Evolutionary conservation across 768 basidiomycete species (phyloP).

Genomic region (Boletus edulis): DNA sequence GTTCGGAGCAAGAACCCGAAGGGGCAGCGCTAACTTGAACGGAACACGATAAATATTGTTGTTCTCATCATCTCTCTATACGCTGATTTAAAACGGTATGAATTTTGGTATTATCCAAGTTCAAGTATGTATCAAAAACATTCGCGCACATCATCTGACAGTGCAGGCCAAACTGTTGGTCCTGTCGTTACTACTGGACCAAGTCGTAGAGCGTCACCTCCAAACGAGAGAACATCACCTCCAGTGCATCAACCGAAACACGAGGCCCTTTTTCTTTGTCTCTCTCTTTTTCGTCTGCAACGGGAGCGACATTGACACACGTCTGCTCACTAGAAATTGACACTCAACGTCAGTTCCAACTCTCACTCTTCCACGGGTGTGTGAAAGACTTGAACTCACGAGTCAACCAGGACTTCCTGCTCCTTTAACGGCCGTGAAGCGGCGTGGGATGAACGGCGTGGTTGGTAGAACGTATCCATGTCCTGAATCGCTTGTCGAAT

Average conservation of each 20-base stretch:
- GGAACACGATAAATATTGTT: too few species aligned
- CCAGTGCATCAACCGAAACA: not conserved
- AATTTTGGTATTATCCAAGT: too few species aligned
- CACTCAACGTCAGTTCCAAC: not conserved
- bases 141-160: too few species aligned
- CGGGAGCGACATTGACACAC: not conserved
- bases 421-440: not conserved
- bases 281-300: not conserved
- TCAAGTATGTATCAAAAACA: not conserved
- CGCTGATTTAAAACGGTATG: not conserved
- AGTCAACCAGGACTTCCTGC: slow-evolving; percentile 3
- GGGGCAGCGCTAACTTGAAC: too few species aligned
- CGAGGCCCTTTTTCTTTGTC: too few species aligned
- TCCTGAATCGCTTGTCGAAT: slow-evolving; percentile 13
- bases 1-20: slow-evolving; percentile 2
- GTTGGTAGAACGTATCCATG: slow-evolving; percentile 15
- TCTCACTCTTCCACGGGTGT: too few species aligned
- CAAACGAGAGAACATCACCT: not conserved
- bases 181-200: not conserved
- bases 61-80: too few species aligned
- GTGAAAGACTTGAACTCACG: slow-evolving; percentile 6
- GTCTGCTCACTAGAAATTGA: slow-evolving; percentile 10
- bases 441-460: not conserved
- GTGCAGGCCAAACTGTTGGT: too few species aligned
- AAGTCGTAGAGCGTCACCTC: not conserved